These are phyloP conservation scores for Pseudonitzschia multiseries DNA, from an alignment of 108 stramenopile genomes.

Conservation along the genomic window DNA sequence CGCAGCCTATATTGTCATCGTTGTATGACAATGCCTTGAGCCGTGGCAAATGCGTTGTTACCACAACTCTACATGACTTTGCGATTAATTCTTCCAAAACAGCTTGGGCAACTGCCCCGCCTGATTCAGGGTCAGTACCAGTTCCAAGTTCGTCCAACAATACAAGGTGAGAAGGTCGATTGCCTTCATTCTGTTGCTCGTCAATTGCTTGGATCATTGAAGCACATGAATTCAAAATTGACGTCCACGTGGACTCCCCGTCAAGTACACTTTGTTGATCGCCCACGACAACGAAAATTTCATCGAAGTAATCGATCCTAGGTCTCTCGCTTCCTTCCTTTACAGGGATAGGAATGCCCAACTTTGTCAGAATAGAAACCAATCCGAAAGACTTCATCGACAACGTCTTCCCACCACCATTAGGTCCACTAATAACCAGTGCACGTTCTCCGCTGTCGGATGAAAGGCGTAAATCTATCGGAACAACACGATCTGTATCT, in stretches of 20 bases:
- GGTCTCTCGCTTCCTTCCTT: conserved; percentile 8
- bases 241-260: conserved; percentile 79
- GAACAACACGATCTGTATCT: conserved; percentile 53
- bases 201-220: conserved; percentile 41
- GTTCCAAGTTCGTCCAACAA: conserved; percentile 80
- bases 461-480: conserved; percentile 60
- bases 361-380: conserved; percentile 42
- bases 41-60: conserved; percentile 78
- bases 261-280: conserved; percentile 63
- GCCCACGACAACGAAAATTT: conserved; percentile 64
- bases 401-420: conserved; percentile 82
- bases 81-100: conserved; percentile 64
- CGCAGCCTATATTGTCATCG: conserved; percentile 56
- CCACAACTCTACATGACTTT: conserved; percentile 52
- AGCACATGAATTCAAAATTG: conserved; percentile 58
- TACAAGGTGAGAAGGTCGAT: conserved; percentile 32
- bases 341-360: conserved; percentile 56
- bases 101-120: conserved; percentile 73
- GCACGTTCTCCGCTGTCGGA: conserved; percentile 33
- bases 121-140: conserved; percentile 76
- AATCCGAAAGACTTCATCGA: conserved; percentile 80
- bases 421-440: conserved; percentile 69
- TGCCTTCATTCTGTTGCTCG: neutral
- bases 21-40: conserved; percentile 68
- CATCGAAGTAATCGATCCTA: conserved; percentile 63